Conservation (phyloP, 1,139 yeast species). For the Blastobotrys apis region DNA sequence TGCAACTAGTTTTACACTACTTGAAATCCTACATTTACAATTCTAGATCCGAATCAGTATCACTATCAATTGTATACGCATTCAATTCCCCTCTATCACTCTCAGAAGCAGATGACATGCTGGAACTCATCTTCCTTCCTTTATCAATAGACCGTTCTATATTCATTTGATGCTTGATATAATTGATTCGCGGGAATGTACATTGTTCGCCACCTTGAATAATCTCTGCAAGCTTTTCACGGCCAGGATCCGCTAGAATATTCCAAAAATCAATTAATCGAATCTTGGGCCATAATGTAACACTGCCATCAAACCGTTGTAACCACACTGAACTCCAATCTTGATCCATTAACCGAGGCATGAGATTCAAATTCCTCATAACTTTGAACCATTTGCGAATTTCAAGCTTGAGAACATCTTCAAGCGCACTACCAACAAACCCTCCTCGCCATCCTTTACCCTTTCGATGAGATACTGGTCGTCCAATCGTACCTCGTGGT, state of each 20-base stretch:
- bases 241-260: constrained; percentile 65
- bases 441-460: constrained; percentile 68
- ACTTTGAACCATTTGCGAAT: constrained; percentile 71
- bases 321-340: constrained; percentile 80
- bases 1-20: too few species aligned
- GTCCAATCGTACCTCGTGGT: constrained; percentile 76
- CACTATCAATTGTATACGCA: background rate
- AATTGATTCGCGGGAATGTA: constrained; percentile 61
- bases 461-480: constrained; percentile 66
- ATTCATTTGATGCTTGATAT: constrained; percentile 57
- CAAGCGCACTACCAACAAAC: constrained; percentile 66
- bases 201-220: constrained; percentile 61
- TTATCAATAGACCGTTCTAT: constrained; percentile 61
- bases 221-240: constrained; percentile 51
- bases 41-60: background rate
- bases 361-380: constrained; percentile 57
- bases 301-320: constrained; percentile 69
- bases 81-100: background rate
- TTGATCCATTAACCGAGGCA: constrained; percentile 67
- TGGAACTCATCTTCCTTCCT: constrained; percentile 19
- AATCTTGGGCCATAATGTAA: constrained; percentile 73
- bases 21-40: too few species aligned
- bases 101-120: constrained; percentile 3
- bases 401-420: constrained; percentile 66
- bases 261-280: constrained; percentile 55